Percentiles rank a stretch among this genome's conserved stretches.
Conservation (phyloP, 2,329 filamentous ascomycete species). For the Pseudocercospora fuligena region DNA sequence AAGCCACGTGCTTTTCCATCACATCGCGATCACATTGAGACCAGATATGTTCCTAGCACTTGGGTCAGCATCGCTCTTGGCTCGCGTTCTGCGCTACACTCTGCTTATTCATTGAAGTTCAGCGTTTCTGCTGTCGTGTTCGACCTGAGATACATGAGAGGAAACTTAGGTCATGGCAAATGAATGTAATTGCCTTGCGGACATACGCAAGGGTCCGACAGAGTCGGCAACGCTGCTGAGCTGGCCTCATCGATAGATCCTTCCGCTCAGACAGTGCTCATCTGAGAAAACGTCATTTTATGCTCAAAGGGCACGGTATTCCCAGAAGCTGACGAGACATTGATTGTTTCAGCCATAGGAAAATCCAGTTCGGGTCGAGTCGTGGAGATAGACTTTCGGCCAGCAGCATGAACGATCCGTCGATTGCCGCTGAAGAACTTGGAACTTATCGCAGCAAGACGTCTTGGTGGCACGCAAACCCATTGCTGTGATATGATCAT, state of each 20-base stretch:
- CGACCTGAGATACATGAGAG: no score
- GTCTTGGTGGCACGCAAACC: no score
- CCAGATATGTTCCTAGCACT: not conserved
- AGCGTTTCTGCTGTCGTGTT: no score
- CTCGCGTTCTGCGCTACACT: no score
- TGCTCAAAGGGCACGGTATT: not conserved
- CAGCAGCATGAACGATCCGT: not conserved
- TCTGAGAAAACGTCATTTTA: not conserved
- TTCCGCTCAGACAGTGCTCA: not conserved
- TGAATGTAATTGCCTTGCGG: no score
- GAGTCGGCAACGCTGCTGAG: not conserved
- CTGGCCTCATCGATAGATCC: not conserved
- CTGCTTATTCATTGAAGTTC: no score
- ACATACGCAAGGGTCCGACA: not conserved
- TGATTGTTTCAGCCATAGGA: not conserved
- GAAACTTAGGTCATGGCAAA: no score
- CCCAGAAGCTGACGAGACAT: not conserved
- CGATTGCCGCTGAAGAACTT: not conserved
- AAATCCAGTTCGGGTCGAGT: not conserved
- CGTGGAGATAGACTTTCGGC: not conserved
- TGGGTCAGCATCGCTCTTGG: not conserved
- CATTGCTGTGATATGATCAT: no score
- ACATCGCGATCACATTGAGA: not conserved
- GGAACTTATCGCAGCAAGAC: not conserved
- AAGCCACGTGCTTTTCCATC: not conserved